Percentiles rank a stretch among this genome's conserved stretches.
Conservation (phyloP, 768 basidiomycete species). For the Kwoniella heveanensis region DNA sequence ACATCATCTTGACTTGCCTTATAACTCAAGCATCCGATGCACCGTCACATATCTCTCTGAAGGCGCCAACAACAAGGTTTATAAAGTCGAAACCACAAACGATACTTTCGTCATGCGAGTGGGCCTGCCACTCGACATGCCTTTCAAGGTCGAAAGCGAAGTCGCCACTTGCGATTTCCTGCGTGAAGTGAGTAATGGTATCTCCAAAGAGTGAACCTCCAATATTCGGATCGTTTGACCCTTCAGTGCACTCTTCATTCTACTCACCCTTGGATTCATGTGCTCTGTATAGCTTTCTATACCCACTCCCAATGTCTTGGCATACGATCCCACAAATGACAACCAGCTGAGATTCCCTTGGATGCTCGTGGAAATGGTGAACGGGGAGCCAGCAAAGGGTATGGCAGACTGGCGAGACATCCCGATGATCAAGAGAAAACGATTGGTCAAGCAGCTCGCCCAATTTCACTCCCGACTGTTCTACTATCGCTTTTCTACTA, state of each 20-base stretch:
- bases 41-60: too few relatives aligned
- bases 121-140: background rate
- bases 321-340: background rate
- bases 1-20: background rate
- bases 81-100: background rate
- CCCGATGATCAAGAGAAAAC: background rate
- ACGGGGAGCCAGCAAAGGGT: background rate
- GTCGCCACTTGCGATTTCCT: background rate
- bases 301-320: background rate
- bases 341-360: background rate
- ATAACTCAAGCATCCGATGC: too few relatives aligned
- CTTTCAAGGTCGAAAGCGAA: background rate
- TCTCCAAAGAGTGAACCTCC: too few relatives aligned
- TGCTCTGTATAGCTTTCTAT: background rate
- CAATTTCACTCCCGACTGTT: background rate
- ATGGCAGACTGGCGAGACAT: background rate
- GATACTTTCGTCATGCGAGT: background rate
- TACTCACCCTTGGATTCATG: too few relatives aligned
- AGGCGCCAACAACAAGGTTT: background rate
- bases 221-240: too few relatives aligned
- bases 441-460: background rate
- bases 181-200: background rate
- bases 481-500: background rate
- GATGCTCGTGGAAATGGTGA: background rate
- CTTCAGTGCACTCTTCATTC: too few relatives aligned